Percentiles rank a stretch among this genome's conserved stretches.
phyloP scores from a whole-genome alignment of 148 eudicot species.

The Cornus controversa region DNA sequence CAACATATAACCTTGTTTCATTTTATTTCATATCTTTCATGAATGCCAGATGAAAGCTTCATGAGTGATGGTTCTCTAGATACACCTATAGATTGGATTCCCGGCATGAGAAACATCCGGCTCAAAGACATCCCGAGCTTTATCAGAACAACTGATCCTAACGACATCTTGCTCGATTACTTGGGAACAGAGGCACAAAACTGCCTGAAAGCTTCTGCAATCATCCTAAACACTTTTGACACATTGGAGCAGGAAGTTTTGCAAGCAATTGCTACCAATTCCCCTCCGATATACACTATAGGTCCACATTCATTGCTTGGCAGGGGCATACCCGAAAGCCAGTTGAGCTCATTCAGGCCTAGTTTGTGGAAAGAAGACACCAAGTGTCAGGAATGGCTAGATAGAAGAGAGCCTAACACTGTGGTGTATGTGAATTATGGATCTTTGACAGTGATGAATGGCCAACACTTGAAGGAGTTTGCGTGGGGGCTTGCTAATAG shows the following conservation, averaged over 20 bases:
- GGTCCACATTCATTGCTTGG: conserved; percentile 13
- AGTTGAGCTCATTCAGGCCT: conserved; percentile 9
- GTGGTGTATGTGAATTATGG: no score
- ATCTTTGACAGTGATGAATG: conserved; percentile 9
- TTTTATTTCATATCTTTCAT: no score
- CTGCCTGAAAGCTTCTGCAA: conserved; percentile 16
- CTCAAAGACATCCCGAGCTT: conserved; percentile 20
- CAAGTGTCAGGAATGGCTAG: conserved; percentile 21
- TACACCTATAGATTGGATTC: no score
- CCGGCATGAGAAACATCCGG: no score
- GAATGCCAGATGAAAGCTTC: no score
- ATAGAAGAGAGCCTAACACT: conserved; percentile 13
- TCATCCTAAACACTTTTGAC: no score
- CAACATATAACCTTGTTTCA: no score
- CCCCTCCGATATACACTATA: neutral
- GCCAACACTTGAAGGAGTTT: conserved; percentile 18
- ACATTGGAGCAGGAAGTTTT: no score
- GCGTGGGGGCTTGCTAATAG: conserved; percentile 30
- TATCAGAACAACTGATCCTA: conserved; percentile 11
- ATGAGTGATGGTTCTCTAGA: no score
- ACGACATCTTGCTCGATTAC: conserved; percentile 11
- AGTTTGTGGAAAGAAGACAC: conserved; percentile 21
- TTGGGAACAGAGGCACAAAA: neutral
- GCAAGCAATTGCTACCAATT: conserved; percentile 3
- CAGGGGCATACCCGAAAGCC: neutral